phyloP scores from a whole-genome alignment of 441 rosid genomes.

The Rhodomyrtus psidioides region DNA sequence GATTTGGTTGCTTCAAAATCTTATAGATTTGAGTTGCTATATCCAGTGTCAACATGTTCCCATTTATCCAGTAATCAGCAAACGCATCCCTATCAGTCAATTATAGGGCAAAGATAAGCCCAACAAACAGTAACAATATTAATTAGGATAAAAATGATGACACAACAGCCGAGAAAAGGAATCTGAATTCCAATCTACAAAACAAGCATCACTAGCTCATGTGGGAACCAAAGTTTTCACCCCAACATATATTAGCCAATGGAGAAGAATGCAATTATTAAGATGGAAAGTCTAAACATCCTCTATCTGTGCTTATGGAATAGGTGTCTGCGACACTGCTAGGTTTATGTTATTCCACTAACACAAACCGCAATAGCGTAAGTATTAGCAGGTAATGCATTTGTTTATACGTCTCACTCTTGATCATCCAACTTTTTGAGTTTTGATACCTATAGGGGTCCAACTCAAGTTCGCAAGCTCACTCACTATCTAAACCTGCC shows the following conservation, averaged over 20 bases:
- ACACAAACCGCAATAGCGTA: neutral
- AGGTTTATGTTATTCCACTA: neutral
- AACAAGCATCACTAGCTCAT: neutral
- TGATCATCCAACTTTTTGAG: neutral
- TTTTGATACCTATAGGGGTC: neutral
- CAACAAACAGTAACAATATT: neutral
- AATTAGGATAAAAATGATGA: neutral
- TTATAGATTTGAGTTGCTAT: slow-evolving; percentile 10
- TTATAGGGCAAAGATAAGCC: neutral
- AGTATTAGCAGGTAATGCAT: neutral
- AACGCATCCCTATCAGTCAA: slow-evolving; percentile 9
- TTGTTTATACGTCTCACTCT: neutral
- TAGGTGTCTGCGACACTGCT: neutral
- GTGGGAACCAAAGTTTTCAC: neutral
- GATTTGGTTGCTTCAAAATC: slow-evolving; percentile 12
- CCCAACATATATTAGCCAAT: neutral
- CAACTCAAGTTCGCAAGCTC: neutral
- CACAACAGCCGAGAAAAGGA: neutral
- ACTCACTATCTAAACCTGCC: neutral
- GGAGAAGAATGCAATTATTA: neutral
- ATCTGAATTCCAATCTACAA: neutral
- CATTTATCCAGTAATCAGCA: slow-evolving; percentile 8
- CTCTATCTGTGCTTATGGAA: neutral
- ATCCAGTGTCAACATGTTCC: slow-evolving; percentile 12
- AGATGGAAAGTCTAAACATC: neutral